phyloP scores from a whole-genome alignment of 495 filamentous ascomycete species.

The Aspergillus bertholletiae region DNA sequence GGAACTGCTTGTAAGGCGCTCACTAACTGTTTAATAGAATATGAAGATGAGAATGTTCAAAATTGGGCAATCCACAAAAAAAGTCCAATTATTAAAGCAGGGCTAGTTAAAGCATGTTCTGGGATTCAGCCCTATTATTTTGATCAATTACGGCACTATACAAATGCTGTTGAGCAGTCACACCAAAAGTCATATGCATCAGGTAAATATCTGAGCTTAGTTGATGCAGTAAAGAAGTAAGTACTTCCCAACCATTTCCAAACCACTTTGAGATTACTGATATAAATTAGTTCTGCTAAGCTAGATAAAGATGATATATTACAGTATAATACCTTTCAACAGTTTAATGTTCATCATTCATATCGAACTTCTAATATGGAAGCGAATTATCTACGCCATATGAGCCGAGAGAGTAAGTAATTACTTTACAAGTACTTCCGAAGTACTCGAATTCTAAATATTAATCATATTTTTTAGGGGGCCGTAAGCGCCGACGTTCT shows the following conservation, averaged over 20 bases:
- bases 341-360: slow-evolving; percentile 7
- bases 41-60: slow-evolving; percentile 3
- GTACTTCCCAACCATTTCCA: not conserved
- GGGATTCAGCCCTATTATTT: no score
- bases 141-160: slow-evolving; percentile 7
- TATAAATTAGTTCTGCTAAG: slow-evolving; percentile 6
- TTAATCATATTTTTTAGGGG: no score
- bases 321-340: not conserved
- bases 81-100: slow-evolving; percentile 4
- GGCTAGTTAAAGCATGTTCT: slow-evolving; percentile 4
- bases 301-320: slow-evolving; percentile 8
- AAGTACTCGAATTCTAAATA: not conserved
- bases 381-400: slow-evolving; percentile 4
- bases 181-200: slow-evolving; percentile 8
- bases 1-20: not conserved
- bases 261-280: not conserved
- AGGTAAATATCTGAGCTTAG: slow-evolving; percentile 4
- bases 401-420: slow-evolving; percentile 8
- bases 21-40: slow-evolving; percentile 7
- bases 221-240: slow-evolving; percentile 9
- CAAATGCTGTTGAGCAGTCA: slow-evolving; percentile 12
- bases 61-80: slow-evolving; percentile 11
- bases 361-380: slow-evolving; percentile 7
- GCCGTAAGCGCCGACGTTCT: no score
- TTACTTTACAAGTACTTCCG: not conserved